phyloP scores from a whole-genome alignment of 169 alveolate genomes.

The Plasmodium relictum region DNA sequence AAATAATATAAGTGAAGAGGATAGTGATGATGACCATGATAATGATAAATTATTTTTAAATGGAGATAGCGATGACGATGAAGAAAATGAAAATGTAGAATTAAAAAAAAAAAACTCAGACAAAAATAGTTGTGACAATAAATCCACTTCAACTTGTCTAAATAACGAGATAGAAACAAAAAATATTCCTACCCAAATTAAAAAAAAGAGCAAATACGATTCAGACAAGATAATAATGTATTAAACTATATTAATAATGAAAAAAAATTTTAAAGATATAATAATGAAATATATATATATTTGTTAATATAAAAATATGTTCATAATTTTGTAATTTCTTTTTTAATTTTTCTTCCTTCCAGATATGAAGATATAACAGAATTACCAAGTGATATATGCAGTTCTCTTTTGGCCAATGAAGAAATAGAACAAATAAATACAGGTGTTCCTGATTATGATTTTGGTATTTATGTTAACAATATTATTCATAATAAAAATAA shows the following conservation, averaged over 20 bases:
- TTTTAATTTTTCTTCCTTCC: neutral
- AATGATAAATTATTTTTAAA: conserved; percentile 40
- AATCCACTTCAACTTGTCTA: neutral
- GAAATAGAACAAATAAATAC: conserved; percentile 61
- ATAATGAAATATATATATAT: neutral
- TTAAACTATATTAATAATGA: neutral
- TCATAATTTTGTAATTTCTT: too few species aligned
- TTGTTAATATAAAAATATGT: neutral
- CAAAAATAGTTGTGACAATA: neutral
- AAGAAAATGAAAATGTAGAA: conserved; percentile 6
- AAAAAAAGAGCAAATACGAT: conserved; percentile 42
- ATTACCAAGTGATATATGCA: conserved; percentile 5
- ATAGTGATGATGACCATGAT: conserved; percentile 1
- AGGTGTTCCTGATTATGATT: conserved; percentile 7
- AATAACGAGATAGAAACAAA: neutral
- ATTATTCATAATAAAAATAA: conserved; percentile 11
- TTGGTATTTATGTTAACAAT: conserved; percentile 13
- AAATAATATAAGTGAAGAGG: neutral
- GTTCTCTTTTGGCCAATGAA: conserved; percentile 25
- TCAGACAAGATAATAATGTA: conserved; percentile 49
- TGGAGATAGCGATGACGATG: conserved; percentile 25
- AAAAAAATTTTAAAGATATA: neutral
- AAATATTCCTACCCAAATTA: neutral
- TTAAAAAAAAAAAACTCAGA: neutral
- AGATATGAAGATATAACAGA: conserved; percentile 24